Percentiles rank a stretch among this genome's conserved stretches.
These are phyloP conservation scores for Raffaelea ambrosiae DNA, from an alignment of 2,329 filamentous ascomycete species.

Conservation along the genomic window DNA sequence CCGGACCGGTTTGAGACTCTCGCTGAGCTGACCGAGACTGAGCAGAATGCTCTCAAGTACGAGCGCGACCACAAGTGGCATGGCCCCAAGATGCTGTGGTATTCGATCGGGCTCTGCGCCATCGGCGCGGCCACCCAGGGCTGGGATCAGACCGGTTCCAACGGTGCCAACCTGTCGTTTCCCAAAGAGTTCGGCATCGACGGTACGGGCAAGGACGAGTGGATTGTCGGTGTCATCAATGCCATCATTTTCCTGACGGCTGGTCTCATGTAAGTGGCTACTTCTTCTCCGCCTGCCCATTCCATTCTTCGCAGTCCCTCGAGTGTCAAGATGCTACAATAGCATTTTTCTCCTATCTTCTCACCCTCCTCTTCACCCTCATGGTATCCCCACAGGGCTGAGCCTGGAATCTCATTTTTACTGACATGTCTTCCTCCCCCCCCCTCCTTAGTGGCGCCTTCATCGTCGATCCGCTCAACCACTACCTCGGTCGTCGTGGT, in stretches of 20 bases:
- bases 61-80: conserved; percentile 62
- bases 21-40: conserved; percentile 35
- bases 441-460: conserved; percentile 1
- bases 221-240: conserved; percentile 60
- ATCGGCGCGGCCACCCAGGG: conserved; percentile 63
- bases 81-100: conserved; percentile 51
- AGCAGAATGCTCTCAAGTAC: conserved; percentile 53
- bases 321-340: too few relatives aligned
- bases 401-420: too few relatives aligned
- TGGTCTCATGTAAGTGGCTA: conserved; percentile 10
- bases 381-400: too few relatives aligned
- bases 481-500: conserved; percentile 33
- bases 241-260: conserved; percentile 10
- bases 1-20: conserved; percentile 54
- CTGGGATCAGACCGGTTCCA: conserved; percentile 58
- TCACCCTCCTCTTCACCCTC: too few relatives aligned
- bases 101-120: conserved; percentile 60
- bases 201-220: conserved; percentile 21
- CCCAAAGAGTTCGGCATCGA: conserved; percentile 43
- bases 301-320: too few relatives aligned
- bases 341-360: too few relatives aligned
- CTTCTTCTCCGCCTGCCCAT: conserved; percentile 15
- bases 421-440: too few relatives aligned
- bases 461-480: conserved; percentile 38
- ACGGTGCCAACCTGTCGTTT: conserved; percentile 55